Evolutionary conservation across 2,329 filamentous ascomycete genomes (phyloP).

Genomic region (Paraphoma chrysanthemicola): DNA sequence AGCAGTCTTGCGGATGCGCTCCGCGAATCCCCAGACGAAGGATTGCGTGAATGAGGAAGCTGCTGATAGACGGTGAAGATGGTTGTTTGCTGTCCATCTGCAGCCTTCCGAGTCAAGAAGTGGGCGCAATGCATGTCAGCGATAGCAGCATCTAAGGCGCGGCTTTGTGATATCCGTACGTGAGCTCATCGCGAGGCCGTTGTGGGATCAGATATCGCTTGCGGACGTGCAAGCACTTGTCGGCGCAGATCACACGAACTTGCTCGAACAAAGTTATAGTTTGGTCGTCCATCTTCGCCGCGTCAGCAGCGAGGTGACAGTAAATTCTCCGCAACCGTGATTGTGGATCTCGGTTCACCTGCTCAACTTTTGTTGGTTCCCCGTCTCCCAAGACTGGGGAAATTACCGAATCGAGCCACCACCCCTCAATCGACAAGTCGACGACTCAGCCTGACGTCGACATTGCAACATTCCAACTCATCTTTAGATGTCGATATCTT

Average conservation of each 20-base stretch:
- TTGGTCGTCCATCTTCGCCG: slow-evolving; percentile 6
- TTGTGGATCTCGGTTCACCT: slow-evolving; percentile 26
- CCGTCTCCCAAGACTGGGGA: slow-evolving; percentile 11
- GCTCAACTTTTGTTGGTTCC: slow-evolving; percentile 21
- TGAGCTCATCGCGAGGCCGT: slow-evolving; percentile 20
- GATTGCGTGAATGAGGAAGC: slow-evolving; percentile 26
- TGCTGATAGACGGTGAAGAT: slow-evolving; percentile 24
- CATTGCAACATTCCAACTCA: background rate
- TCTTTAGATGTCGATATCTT: background rate
- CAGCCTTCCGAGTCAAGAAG: slow-evolving; percentile 7
- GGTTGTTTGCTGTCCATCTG: slow-evolving; percentile 26
- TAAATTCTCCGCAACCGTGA: slow-evolving; percentile 18
- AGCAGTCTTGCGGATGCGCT: slow-evolving; percentile 37
- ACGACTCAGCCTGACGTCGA: slow-evolving; percentile 19
- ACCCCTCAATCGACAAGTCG: slow-evolving; percentile 9
- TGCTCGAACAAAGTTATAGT: slow-evolving; percentile 4
- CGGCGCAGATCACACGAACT: slow-evolving; percentile 1
- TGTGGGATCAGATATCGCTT: slow-evolving; percentile 11
- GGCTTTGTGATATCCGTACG: slow-evolving; percentile 18
- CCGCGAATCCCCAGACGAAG: slow-evolving; percentile 36
- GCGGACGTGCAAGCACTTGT: slow-evolving; percentile 13
- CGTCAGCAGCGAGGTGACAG: slow-evolving; percentile 3
- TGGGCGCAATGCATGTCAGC: slow-evolving; percentile 18
- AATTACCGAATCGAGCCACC: slow-evolving; percentile 15
- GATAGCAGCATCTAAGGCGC: slow-evolving; percentile 2